A percentile compares a stretch with the other conserved stretches of the same genome.
These are phyloP conservation scores for Debaryomyces singareniensis DNA, from an alignment of 1,139 yeast species.

Conservation along the genomic window DNA sequence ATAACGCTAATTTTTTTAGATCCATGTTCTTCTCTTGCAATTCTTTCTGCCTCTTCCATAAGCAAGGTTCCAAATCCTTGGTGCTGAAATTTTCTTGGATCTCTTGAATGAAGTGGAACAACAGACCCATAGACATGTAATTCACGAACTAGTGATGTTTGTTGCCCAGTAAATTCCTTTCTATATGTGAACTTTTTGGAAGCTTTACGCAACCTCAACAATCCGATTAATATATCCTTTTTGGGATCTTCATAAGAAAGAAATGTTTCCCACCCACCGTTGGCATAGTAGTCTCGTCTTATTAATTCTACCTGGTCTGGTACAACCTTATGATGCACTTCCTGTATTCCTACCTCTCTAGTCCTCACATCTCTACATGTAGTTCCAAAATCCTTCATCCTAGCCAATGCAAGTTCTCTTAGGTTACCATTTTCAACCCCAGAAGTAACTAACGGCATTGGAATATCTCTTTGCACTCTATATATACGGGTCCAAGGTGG, in stretches of 20 bases:
- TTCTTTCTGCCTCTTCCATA: slow-evolving; percentile 98
- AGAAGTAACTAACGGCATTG: slow-evolving; percentile 97
- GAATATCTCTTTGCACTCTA: slow-evolving; percentile 97
- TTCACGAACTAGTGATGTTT: slow-evolving; percentile 90
- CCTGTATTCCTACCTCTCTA: slow-evolving; percentile 97
- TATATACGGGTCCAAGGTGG: slow-evolving; percentile 99
- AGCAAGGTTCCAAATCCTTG: slow-evolving; percentile 97
- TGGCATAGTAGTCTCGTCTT: slow-evolving; percentile 93
- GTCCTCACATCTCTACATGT: slow-evolving; percentile 97
- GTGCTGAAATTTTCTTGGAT: slow-evolving; percentile 96
- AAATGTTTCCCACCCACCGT: slow-evolving; percentile 99
- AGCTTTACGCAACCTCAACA: slow-evolving; percentile 82
- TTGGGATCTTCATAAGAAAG: slow-evolving; percentile 95
- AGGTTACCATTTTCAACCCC: slow-evolving; percentile 98
- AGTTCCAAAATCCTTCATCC: slow-evolving; percentile 98
- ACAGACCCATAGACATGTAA: slow-evolving; percentile 96
- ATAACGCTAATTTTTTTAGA: slow-evolving; percentile 87
- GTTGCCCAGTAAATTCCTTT: slow-evolving; percentile 79
- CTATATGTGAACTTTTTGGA: slow-evolving; percentile 85
- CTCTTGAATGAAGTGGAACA: slow-evolving; percentile 95
- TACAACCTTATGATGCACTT: slow-evolving; percentile 92
- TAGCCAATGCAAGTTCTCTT: slow-evolving; percentile 89
- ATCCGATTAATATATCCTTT: slow-evolving; percentile 90
- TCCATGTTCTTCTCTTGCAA: slow-evolving; percentile 93
- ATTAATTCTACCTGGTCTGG: slow-evolving; percentile 97